These are phyloP conservation scores for Kalmusia sp. DNA, from an alignment of 2,329 filamentous ascomycete genomes.

Conservation along the genomic window DNA sequence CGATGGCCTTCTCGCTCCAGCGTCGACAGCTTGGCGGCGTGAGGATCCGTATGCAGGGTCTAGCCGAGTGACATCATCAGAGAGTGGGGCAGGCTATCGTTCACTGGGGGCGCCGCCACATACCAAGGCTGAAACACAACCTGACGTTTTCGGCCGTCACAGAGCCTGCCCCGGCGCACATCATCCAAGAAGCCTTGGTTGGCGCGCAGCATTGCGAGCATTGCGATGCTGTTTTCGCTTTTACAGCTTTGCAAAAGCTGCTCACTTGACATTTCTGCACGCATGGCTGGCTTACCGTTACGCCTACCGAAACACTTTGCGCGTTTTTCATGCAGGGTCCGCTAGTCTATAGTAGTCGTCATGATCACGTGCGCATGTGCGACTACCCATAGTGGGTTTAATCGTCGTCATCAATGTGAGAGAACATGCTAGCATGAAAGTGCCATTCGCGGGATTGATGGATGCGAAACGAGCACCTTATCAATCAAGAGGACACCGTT, in stretches of 20 bases:
- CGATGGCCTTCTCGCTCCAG: neutral
- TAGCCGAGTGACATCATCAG: slow-evolving; percentile 1
- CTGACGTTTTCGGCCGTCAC: neutral
- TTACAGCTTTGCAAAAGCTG: no score
- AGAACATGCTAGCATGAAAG: no score
- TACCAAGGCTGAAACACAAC: slow-evolving; percentile 3
- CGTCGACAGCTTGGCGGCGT: neutral
- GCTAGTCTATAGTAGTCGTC: neutral
- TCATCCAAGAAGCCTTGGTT: neutral
- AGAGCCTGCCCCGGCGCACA: neutral
- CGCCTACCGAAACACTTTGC: neutral
- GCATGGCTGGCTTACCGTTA: no score
- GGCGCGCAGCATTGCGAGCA: neutral
- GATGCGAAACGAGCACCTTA: no score
- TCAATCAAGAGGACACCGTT: no score
- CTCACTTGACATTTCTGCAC: no score
- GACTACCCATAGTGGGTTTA: no score
- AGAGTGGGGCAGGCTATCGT: neutral
- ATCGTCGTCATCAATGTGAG: no score
- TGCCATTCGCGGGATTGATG: no score
- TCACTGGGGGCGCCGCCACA: neutral
- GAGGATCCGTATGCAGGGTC: slow-evolving; percentile 5
- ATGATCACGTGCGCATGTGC: no score
- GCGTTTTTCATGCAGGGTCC: neutral
- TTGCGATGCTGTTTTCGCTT: no score